Evolutionary conservation across 1,139 yeast species (phyloP).

Genomic region (Hemisphaericaspora subhashii): DNA sequence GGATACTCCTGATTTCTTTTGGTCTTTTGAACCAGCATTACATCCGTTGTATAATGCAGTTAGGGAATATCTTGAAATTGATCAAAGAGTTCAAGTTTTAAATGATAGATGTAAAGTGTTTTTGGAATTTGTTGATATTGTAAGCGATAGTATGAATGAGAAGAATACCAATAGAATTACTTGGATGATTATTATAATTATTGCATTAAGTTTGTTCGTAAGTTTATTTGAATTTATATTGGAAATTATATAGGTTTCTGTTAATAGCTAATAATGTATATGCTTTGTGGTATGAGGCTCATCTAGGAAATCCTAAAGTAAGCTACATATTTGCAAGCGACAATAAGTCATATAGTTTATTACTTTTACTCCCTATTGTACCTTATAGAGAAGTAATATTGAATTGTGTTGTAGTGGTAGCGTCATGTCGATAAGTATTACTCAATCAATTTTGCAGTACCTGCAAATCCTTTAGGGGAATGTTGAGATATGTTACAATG

Average conservation of each 20-base stretch:
- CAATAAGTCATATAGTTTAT: too few species aligned
- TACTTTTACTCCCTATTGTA: too few species aligned
- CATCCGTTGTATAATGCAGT: constrained; percentile 90
- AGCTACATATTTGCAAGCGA: too few species aligned
- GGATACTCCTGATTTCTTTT: constrained; percentile 94
- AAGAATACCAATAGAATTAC: constrained; percentile 88
- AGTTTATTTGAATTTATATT: constrained; percentile 46
- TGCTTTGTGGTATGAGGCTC: too few species aligned
- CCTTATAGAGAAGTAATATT: too few species aligned
- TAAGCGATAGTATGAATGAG: constrained; percentile 93
- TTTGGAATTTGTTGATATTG: constrained; percentile 86
- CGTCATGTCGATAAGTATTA: too few species aligned
- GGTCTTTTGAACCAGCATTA: constrained; percentile 95
- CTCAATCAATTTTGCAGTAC: too few species aligned
- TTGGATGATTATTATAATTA: constrained; percentile 83
- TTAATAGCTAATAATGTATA: too few species aligned
- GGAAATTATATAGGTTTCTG: constrained; percentile 26
- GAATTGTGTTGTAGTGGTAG: too few species aligned
- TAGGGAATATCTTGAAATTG: constrained; percentile 90
- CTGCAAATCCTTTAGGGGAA: too few species aligned
- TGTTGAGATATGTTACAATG: too few species aligned
- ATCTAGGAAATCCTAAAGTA: too few species aligned
- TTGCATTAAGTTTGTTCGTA: constrained; percentile 75
- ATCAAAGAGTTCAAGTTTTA: constrained; percentile 87
- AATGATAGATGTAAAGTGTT: constrained; percentile 94